phyloP scores from a whole-genome alignment of 768 basidiomycete genomes.

The Cystoderma amianthinum region DNA sequence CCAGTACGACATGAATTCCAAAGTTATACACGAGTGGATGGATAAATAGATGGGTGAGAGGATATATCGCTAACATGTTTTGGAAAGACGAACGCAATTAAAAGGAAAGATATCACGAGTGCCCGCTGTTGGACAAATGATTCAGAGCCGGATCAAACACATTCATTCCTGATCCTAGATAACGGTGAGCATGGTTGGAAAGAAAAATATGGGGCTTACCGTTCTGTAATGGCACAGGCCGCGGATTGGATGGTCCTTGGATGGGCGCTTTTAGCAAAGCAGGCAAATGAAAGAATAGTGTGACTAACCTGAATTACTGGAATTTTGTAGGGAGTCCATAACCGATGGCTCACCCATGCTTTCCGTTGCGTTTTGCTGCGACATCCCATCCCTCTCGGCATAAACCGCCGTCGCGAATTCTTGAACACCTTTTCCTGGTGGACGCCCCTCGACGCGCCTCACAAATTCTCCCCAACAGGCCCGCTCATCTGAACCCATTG shows the following conservation, averaged over 20 bases:
- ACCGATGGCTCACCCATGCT: constrained; percentile 10
- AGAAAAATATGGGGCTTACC: constrained; percentile 5
- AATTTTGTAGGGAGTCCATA: constrained; percentile 21
- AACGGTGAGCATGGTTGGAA: no score
- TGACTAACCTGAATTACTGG: constrained; percentile 9
- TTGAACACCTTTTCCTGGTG: constrained; percentile 18
- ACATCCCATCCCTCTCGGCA: constrained; percentile 10
- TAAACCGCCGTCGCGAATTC: constrained; percentile 8
- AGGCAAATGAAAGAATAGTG: not conserved
- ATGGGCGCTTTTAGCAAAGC: not conserved
- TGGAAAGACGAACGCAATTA: not conserved
- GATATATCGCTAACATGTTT: not conserved
- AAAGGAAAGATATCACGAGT: not conserved
- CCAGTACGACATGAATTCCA: not conserved
- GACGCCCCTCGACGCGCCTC: constrained; percentile 48
- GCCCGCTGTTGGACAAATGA: constrained; percentile 5
- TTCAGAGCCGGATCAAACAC: constrained; percentile 11
- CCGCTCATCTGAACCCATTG: constrained; percentile 46
- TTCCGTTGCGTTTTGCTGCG: constrained; percentile 14
- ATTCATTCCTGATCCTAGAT: constrained; percentile 10
- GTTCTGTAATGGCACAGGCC: constrained; percentile 8
- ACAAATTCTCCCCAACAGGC: constrained; percentile 71
- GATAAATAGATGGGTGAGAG: not conserved
- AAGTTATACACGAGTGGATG: not conserved
- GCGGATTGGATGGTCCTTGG: constrained; percentile 8